Conservation (phyloP, 257 asterid genomes). For the Capsicum chinense region DNA sequence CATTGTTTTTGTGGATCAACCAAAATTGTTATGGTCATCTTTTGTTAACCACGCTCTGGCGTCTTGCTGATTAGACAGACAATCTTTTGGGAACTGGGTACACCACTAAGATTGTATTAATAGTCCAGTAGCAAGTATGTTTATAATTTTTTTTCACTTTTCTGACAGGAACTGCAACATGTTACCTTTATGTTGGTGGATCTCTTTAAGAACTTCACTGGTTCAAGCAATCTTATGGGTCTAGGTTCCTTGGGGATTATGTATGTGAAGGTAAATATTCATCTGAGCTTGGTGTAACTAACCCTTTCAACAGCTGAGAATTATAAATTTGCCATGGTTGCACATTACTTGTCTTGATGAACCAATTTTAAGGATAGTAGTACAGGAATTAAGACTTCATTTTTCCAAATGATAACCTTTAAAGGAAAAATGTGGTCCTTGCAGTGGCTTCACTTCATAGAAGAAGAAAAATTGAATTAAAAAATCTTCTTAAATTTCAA, state of each 20-base stretch:
- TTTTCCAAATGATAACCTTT: neutral
- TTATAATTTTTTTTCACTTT: constrained; percentile 1
- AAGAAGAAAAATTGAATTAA: neutral
- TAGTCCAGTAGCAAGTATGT: neutral
- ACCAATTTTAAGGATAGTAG: neutral
- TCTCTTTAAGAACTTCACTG: constrained; percentile 82
- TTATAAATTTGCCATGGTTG: neutral
- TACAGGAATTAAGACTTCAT: neutral
- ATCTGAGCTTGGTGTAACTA: constrained; percentile 8
- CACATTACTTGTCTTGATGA: neutral
- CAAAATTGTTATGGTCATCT: neutral
- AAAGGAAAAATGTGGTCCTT: neutral
- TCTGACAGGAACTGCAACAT: constrained; percentile 59
- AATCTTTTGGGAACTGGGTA: neutral
- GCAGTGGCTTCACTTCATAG: neutral
- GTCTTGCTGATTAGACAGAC: neutral
- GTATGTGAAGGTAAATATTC: constrained; percentile 77
- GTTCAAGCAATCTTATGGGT: constrained; percentile 89
- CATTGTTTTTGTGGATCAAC: neutral
- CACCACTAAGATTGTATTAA: neutral
- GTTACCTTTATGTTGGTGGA: constrained; percentile 59
- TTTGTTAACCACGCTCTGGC: neutral
- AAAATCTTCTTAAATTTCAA: neutral
- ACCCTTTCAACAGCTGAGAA: neutral
- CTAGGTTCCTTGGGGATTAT: constrained; percentile 94